Percentiles rank a stretch among this genome's conserved stretches.
These are phyloP conservation scores for Backusella liffmaniae DNA, from an alignment of 192 early-diverging fungal species.

Conservation along the genomic window DNA sequence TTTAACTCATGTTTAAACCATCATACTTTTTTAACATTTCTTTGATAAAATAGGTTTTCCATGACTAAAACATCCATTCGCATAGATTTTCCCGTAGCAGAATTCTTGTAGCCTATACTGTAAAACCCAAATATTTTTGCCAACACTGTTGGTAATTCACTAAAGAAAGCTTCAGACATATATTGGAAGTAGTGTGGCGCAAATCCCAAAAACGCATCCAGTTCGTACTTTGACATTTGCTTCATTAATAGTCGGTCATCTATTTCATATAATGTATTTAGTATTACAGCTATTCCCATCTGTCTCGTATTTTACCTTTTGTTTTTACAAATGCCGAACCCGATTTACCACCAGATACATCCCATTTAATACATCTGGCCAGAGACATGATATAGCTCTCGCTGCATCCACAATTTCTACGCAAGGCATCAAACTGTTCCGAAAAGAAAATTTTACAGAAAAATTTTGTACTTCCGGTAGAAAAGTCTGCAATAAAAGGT, in stretches of 20 bases:
- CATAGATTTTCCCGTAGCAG: constrained; percentile 74
- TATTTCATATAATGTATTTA: constrained; percentile 1
- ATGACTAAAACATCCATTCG: constrained; percentile 92
- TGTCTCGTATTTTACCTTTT: constrained; percentile 39
- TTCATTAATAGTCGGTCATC: constrained; percentile 94
- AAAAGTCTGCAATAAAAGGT: constrained; percentile 48
- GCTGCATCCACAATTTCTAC: constrained; percentile 82
- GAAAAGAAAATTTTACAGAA: constrained; percentile 91
- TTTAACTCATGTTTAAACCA: not conserved
- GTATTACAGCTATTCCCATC: not conserved
- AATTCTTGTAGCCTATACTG: constrained; percentile 84
- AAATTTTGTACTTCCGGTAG: constrained; percentile 74
- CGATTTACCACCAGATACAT: constrained; percentile 85
- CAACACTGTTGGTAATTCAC: constrained; percentile 78
- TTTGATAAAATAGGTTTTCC: constrained; percentile 94
- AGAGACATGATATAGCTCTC: constrained; percentile 83
- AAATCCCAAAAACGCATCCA: constrained; percentile 87
- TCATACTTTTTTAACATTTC: constrained; percentile 65
- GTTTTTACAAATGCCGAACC: constrained; percentile 92
- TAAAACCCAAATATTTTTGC: constrained; percentile 95
- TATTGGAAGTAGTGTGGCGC: constrained; percentile 90
- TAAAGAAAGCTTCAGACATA: constrained; percentile 76
- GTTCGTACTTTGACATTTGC: constrained; percentile 78
- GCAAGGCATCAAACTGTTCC: constrained; percentile 89
- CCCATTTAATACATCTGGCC: constrained; percentile 84